Conservation (phyloP, 2,329 filamentous ascomycete genomes). For the Talaromyces pinophilus region DNA sequence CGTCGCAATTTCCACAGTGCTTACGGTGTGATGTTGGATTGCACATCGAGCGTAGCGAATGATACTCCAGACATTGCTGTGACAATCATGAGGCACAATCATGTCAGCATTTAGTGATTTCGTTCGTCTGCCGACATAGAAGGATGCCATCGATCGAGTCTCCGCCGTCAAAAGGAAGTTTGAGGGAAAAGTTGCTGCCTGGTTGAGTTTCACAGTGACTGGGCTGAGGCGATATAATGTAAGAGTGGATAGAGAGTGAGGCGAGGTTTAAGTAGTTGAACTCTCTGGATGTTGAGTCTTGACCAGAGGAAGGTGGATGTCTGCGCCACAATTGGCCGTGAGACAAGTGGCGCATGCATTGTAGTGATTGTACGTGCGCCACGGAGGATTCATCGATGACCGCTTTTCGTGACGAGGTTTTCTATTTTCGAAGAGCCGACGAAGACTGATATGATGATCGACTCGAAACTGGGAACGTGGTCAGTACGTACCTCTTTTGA, state of each 20-base stretch:
- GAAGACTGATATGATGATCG: not conserved
- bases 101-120: not conserved
- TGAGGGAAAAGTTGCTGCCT: conserved; percentile 9
- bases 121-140: not conserved
- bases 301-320: not conserved
- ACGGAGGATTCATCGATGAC: not conserved
- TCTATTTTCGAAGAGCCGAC: not conserved
- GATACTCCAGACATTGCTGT: not conserved
- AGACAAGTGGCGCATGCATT: conserved; percentile 4
- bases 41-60: not conserved
- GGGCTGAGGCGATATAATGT: not conserved
- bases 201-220: not conserved
- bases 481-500: not conserved
- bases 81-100: not conserved
- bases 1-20: not conserved
- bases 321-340: conserved; percentile 2
- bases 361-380: not conserved
- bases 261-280: conserved; percentile 3
- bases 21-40: not conserved
- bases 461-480: not conserved
- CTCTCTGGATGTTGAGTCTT: not conserved
- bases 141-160: not conserved
- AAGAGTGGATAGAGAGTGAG: conserved; percentile 10
- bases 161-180: not conserved
- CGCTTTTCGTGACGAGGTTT: not conserved